Evolutionary conservation across 208 protist genomes (phyloP), one percentile per base, ranked within the genome.

Genomic region (Crithidia acanthocephali): DNA sequence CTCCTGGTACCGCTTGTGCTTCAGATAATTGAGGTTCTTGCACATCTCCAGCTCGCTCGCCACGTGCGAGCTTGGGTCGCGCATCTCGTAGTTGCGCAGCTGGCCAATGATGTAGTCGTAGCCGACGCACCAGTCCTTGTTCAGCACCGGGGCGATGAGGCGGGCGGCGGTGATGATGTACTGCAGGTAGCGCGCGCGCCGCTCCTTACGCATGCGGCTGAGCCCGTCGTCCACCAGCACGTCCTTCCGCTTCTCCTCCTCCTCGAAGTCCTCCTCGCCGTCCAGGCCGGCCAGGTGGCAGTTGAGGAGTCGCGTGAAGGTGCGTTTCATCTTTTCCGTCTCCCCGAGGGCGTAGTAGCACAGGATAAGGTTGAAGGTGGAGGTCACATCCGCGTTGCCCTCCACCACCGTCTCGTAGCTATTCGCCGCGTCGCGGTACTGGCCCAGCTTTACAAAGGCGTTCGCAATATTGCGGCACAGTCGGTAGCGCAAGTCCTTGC

Each of bases 391-490:
- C 23, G 95, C 85, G 67, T 76, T 86, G 68, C 83, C 92, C 48
- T 98, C 95, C 58, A 99, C 91, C 62, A 99, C 91, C 27, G 86
- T 84, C 83, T 99, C 96, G 81, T 97, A 99, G 73, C 85, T 92
- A 61, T 90, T 85, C 40, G 98, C 93, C 0, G 98, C 98, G 72
- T 99, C 97, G 53, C 95, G 86, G 86, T 98, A 99, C 85, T 99
- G 95, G n/a, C 97, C 97, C 75, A 99, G 80, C 58, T 94, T 94
- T n/a, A 99, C 95, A 74, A 98, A 99, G 18, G 95, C 86, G 73
- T 98, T 98, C 28, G 92, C 98, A 78, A 99, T 98, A 85, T 99
- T 99, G 51, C 96, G 85, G 72, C 95, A 91, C 27, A 99, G 96
- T 59, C 95, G 95, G 79, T 95, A 98, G 59, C 96, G 83, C 23